Evolutionary conservation across 441 rosid species (phyloP).

Genomic region (Croton laevigatus): DNA sequence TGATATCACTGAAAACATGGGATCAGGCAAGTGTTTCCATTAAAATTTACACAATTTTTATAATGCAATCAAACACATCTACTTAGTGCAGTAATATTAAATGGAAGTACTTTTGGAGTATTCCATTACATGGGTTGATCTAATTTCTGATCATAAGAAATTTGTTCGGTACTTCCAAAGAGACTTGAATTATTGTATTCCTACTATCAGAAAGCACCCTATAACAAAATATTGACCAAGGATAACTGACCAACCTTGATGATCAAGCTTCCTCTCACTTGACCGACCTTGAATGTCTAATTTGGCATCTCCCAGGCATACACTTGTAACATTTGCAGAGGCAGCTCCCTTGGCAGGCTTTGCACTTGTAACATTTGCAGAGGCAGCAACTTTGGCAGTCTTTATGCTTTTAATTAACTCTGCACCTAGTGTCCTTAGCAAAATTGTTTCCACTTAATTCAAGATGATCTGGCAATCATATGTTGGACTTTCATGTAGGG

Average conservation of each 20-base stretch:
- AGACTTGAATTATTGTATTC: background rate
- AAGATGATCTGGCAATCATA: too few species aligned
- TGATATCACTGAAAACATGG: conserved; percentile 82
- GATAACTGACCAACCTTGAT: background rate
- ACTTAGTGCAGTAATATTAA: background rate
- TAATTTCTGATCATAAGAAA: background rate
- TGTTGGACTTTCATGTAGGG: too few species aligned
- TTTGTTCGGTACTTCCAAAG: background rate
- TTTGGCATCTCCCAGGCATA: background rate
- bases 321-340: background rate
- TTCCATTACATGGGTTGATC: background rate
- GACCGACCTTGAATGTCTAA: background rate
- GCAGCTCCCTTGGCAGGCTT: too few species aligned
- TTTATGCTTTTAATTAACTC: too few species aligned
- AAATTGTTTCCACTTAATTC: too few species aligned
- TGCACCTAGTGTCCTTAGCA: too few species aligned
- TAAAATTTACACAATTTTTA: background rate
- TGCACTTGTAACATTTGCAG: background rate
- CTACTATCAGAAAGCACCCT: background rate
- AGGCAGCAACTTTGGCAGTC: too few species aligned
- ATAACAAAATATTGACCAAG: background rate
- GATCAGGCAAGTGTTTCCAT: conserved; percentile 61
- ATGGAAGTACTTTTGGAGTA: background rate
- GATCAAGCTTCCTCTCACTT: background rate
- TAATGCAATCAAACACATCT: background rate